Evolutionary conservation across 352 stramenopile genomes (phyloP), one percentile per base, ranked within the genome.

Genomic region (Blastocystis sp.): DNA sequence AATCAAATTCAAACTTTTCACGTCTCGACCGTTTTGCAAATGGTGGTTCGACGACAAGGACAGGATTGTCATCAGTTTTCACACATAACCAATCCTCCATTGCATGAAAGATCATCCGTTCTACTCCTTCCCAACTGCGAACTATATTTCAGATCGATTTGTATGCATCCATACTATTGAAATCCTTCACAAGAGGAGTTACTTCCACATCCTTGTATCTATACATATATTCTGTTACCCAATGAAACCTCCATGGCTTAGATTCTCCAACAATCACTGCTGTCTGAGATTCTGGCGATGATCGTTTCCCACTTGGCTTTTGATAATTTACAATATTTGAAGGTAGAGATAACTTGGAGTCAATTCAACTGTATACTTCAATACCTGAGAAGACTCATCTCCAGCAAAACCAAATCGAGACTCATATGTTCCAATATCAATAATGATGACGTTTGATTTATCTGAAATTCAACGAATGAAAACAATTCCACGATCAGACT

Each of bases 11-110:
- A 21, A 88, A 88, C 42, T 90, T 89, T 57, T 89, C 42, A 16
- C 66, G 27, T 24, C 88, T 14, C 89, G 90, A 1, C 90, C 90
- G 56, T 90, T 92, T 46, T 91, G 89, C 75, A 92, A 88, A 80
- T 90, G 91, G 67, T 93, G 92, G 86, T 91, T 93, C 61, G 90
- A 91, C 83, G 93, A 93, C 85, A 91, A 94, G 21, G 92, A 92
- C 42, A 92, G 91, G 29, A 90, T 89, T n/a, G 91, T 93, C 9
- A 91, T 91, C 89, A 29, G 93, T 71, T 32, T 93, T 88, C 9
- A 94, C 91, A 39, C 91, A 91, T n/a, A 95, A 89, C 9, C 90
- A 90, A 39, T 87, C 78, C 21, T 92, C 89, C 61, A 95, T 94
- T 0, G 92, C 92, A 74, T 93, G 88, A 39, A 77, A 86, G 92